These are phyloP conservation scores for Fusarium pilosicola DNA, from an alignment of 2,329 filamentous ascomycete genomes.

Conservation along the genomic window DNA sequence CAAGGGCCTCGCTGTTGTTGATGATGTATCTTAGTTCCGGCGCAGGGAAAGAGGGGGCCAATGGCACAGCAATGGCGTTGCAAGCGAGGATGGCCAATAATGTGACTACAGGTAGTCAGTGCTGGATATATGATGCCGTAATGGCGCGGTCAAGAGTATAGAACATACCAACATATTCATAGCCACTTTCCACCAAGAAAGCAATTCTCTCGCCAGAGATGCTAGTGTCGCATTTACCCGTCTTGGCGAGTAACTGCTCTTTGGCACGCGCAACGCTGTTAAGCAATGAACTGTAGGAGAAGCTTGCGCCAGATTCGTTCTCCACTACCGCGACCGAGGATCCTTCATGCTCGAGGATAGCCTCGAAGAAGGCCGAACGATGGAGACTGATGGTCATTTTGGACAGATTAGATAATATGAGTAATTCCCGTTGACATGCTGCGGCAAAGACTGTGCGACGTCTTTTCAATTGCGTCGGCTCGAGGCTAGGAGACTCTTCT, in stretches of 20 bases:
- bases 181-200: conserved; percentile 94
- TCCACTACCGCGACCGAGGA: background rate
- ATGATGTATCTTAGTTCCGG: conserved; percentile 91
- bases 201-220: conserved; percentile 79
- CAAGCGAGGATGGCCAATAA: conserved; percentile 86
- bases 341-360: background rate
- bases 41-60: conserved; percentile 87
- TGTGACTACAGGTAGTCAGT: conserved; percentile 69
- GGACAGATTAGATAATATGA: background rate
- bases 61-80: conserved; percentile 87
- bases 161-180: conserved; percentile 93
- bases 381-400: background rate
- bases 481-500: background rate
- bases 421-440: background rate
- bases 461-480: background rate
- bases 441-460: background rate
- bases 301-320: background rate
- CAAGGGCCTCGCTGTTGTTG: conserved; percentile 81
- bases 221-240: background rate
- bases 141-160: rapidly evolving
- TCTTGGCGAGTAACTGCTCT: background rate
- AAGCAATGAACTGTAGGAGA: background rate
- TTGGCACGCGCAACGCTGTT: background rate
- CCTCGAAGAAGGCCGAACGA: background rate
- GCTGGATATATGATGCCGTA: background rate